Conservation (phyloP, 1,284 basidiomycete species). For the Trametes sp. region DNA sequence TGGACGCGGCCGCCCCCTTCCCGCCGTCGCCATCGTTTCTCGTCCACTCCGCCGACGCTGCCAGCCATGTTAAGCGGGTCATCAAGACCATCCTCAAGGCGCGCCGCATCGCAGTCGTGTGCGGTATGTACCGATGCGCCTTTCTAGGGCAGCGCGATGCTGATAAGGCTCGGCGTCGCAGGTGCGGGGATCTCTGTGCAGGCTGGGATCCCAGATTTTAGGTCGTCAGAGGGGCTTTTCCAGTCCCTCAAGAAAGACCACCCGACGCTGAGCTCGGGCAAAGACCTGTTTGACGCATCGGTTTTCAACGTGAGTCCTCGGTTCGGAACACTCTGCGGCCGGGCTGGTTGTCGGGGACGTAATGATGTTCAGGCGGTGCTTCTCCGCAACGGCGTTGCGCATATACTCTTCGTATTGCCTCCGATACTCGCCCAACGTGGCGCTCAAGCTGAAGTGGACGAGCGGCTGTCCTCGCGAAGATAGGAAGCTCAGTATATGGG, state of each 20-base stretch:
- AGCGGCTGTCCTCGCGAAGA: not conserved
- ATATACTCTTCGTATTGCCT: constrained; percentile 20
- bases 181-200: constrained; percentile 93
- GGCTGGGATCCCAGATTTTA: constrained; percentile 93
- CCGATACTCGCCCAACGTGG: not conserved
- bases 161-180: constrained; percentile 40
- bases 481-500: not conserved
- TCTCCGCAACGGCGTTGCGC: constrained; percentile 15
- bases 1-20: constrained; percentile 41
- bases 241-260: constrained; percentile 81
- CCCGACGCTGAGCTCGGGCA: constrained; percentile 78
- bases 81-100: constrained; percentile 78
- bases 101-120: constrained; percentile 85
- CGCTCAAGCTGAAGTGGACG: not conserved
- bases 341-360: not conserved
- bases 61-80: constrained; percentile 56
- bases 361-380: constrained; percentile 12
- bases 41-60: constrained; percentile 44
- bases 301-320: constrained; percentile 79
- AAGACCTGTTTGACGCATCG: constrained; percentile 91
- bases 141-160: constrained; percentile 23
- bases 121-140: constrained; percentile 61
- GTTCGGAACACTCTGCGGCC: not conserved
- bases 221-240: constrained; percentile 86
- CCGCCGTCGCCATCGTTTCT: constrained; percentile 48